Percentiles rank a stretch among this genome's conserved stretches.
Evolutionary conservation across 2,329 filamentous ascomycete species (phyloP).

Genomic region (Monosporascus sp.): DNA sequence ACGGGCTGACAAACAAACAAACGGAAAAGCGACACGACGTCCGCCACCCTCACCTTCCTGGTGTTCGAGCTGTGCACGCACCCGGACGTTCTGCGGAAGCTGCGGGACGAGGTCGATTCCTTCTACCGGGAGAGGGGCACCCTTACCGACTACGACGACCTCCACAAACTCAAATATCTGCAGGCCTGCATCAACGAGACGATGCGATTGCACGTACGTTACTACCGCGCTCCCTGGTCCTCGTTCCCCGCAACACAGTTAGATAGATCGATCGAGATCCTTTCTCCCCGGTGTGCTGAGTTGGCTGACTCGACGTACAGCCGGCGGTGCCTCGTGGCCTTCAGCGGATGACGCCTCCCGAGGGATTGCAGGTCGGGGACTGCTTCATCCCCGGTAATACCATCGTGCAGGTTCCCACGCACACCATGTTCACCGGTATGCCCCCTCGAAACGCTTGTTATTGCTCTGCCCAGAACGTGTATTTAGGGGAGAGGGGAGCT

Average conservation of each 20-base stretch:
- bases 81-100: background rate
- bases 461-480: background rate
- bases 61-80: conserved; percentile 11
- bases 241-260: too few relatives aligned
- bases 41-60: conserved; percentile 10
- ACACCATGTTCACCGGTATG: conserved; percentile 18
- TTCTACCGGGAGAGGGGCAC: background rate
- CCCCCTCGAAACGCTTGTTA: background rate
- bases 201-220: conserved; percentile 25
- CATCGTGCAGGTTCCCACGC: conserved; percentile 26
- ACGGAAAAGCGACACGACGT: conserved; percentile 10
- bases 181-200: conserved; percentile 36
- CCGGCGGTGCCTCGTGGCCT: conserved; percentile 31
- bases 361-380: conserved; percentile 30
- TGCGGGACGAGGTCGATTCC: conserved; percentile 5
- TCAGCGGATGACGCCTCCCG: conserved; percentile 30
- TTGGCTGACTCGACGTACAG: background rate
- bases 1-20: background rate
- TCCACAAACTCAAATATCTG: conserved; percentile 22
- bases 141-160: background rate
- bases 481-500: background rate
- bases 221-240: too few relatives aligned
- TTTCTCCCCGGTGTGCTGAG: too few relatives aligned
- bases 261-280: too few relatives aligned
- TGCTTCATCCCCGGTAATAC: conserved; percentile 31